Base-by-base conservation (phyloP, 1,139 yeast species). In the Protomyces gravidus region DNA sequence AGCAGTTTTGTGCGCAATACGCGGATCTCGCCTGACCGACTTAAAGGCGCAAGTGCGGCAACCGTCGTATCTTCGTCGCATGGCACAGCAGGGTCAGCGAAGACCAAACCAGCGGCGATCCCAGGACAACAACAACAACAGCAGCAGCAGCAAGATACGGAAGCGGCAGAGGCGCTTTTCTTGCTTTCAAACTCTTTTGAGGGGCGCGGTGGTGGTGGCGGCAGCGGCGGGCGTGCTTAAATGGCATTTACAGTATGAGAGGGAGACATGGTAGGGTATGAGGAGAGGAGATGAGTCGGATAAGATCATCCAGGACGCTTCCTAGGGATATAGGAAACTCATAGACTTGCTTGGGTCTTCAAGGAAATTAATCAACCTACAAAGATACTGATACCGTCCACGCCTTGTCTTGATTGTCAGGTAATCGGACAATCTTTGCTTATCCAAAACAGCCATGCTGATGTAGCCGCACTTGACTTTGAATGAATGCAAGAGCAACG, bases 121-220 rank as follows among this genome's bases (percentile, higher is more conserved):
- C 39, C 11, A 11, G 42, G 36, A n/a, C 5, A 11, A 15, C 9
- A 25, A 4, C 9, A 19, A 30, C 6, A 28, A 32, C 6, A 23
- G 21, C n/a, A n/a, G n/a, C 47, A 40, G 36, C 47, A 50, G 19
- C 45, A 15, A 9, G 45, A 39, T 32, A 21, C 51, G 11, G 58
- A 53, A 19, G 58, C 58, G 21, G 51, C 48, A 11, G 58, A 53
- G 25, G 58, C 58, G 27, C 28, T 53, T 17, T 50, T 53, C n/a
- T 46, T 53, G 58, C 47, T 53, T 3, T 33, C 51, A 5, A 45
- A 50, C 5, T 32, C 36, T 15, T 21, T 45, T 6, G 46, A 36
- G 23, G 58, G 17, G 23, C 42, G 42, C 2, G 42, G 19, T n/a
- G 15, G 36, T 5, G 2, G 36, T 30, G 42, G 42, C 2, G 42